phyloP scores from a whole-genome alignment of 768 basidiomycete genomes.

The Leccinellum rugosiceps region DNA sequence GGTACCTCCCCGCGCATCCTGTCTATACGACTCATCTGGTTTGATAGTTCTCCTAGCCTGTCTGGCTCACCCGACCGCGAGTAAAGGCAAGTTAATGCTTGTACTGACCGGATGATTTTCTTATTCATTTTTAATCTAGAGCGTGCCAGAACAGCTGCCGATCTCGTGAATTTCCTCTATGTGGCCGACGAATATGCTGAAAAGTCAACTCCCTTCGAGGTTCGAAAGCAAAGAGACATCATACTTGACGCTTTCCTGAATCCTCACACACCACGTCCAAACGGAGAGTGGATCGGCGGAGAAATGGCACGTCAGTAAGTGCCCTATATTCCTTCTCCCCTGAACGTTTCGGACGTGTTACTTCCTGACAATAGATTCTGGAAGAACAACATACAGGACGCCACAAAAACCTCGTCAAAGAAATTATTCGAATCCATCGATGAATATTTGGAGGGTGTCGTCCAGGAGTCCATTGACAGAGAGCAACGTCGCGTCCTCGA shows the following conservation, averaged over 20 bases:
- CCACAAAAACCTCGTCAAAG: neutral
- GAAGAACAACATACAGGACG: neutral
- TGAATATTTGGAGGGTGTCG: neutral
- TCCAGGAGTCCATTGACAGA: neutral
- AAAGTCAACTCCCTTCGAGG: neutral
- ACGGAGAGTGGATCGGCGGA: neutral
- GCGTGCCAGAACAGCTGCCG: neutral
- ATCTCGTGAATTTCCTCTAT: neutral
- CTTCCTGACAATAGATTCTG: neutral
- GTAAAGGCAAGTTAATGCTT: neutral
- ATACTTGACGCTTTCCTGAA: neutral
- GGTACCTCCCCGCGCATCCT: neutral
- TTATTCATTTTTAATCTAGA: neutral
- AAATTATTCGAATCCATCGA: neutral
- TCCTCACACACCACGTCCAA: neutral
- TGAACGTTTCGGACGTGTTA: neutral
- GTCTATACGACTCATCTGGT: neutral
- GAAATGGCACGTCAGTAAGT: neutral
- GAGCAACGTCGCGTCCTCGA: neutral
- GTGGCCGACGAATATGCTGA: neutral
- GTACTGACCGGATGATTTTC: neutral
- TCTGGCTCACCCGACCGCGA: neutral
- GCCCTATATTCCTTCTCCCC: neutral
- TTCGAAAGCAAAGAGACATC: neutral
- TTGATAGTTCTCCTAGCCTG: neutral